A percentile compares a stretch with the other conserved stretches of the same genome.
phyloP scores from a whole-genome alignment of 139 green algal genomes.

The Chlorella vulgaris region DNA sequence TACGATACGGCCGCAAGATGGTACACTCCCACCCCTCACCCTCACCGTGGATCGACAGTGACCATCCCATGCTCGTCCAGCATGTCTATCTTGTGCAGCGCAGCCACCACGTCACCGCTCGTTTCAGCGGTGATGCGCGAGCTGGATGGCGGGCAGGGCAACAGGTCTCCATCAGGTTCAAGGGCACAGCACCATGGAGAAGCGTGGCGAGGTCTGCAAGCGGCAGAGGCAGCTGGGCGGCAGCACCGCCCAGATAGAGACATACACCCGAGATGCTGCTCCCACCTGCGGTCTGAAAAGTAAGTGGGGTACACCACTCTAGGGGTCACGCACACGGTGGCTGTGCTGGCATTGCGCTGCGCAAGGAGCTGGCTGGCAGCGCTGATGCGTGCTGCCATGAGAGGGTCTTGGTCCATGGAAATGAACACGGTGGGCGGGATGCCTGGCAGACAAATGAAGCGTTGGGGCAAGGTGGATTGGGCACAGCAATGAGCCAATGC shows the following conservation, averaged over 20 bases:
- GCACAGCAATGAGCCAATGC: background rate
- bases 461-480: background rate
- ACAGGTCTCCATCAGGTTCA: background rate
- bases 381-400: slow-evolving; percentile 6
- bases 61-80: background rate
- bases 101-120: background rate
- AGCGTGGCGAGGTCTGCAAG: no score
- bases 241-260: no score
- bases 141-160: background rate
- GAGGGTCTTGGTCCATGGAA: slow-evolving; percentile 7
- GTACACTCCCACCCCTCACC: background rate
- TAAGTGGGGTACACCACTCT: background rate
- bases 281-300: slow-evolving; percentile 21
- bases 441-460: background rate
- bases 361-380: background rate
- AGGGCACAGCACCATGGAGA: background rate
- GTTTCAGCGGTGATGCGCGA: background rate
- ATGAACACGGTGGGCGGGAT: slow-evolving; percentile 18
- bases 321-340: slow-evolving; percentile 1
- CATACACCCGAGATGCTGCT: no score
- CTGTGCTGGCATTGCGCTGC: background rate
- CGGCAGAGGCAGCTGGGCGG: no score
- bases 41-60: background rate
- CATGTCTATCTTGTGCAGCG: slow-evolving; percentile 11
- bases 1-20: no score